A percentile compares a stretch with the other conserved stretches of the same genome.
These are phyloP conservation scores for Epipyxis sp. DNA, from an alignment of 108 stramenopile species.

Conservation along the genomic window DNA sequence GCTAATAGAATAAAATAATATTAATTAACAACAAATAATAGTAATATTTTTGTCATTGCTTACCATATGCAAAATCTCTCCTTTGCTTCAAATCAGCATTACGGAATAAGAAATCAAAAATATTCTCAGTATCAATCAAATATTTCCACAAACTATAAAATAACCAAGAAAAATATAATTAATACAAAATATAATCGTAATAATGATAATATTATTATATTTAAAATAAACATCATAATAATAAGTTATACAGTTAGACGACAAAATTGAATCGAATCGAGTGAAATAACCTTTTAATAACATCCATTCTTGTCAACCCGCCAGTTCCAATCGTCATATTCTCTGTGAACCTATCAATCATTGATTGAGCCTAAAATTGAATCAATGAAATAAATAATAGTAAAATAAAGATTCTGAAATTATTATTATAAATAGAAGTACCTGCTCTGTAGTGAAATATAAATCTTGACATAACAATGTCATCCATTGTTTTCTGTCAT, in stretches of 20 bases:
- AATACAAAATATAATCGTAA: too few species aligned
- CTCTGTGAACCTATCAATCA: slow-evolving; percentile 27
- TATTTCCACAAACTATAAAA: slow-evolving; percentile 32
- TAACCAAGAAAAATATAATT: not conserved
- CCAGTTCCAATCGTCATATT: slow-evolving; percentile 10
- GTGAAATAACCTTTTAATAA: too few species aligned
- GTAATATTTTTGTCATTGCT: too few species aligned
- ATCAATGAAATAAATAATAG: not conserved
- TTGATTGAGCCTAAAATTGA: not conserved
- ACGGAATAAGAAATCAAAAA: slow-evolving; percentile 17
- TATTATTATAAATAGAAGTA: not conserved
- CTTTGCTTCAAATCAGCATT: slow-evolving; percentile 6
- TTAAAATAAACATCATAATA: too few species aligned
- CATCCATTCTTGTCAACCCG: slow-evolving; percentile 4
- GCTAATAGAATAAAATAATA: too few species aligned
- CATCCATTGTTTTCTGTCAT: slow-evolving; percentile 19
- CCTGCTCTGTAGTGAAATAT: slow-evolving; percentile 24
- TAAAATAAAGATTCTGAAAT: not conserved
- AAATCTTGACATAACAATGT: slow-evolving; percentile 21
- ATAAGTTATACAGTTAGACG: too few species aligned
- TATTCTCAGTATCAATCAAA: slow-evolving; percentile 26
- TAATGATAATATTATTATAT: too few species aligned
- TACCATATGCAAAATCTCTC: slow-evolving; percentile 5
- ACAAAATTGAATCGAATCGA: too few species aligned
- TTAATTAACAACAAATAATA: too few species aligned